phyloP scores from a whole-genome alignment of 148 eudicot species.

The Beta vulgaris region DNA sequence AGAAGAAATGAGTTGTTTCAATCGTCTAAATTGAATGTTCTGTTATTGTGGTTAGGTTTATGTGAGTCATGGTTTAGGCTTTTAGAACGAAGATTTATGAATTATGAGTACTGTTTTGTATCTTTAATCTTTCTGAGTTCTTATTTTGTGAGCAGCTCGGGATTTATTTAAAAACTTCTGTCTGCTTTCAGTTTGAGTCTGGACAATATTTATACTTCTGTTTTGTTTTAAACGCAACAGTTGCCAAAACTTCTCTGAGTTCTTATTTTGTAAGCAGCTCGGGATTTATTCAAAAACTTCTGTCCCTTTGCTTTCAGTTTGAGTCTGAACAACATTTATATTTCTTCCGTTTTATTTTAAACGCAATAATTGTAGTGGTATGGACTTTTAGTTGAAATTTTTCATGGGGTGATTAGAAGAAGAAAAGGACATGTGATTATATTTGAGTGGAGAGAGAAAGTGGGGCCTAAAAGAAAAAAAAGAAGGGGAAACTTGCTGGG shows the following conservation, averaged over 20 bases:
- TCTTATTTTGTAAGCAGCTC: not conserved
- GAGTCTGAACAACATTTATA: not conserved
- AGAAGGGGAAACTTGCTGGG: no score
- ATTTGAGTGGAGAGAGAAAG: no score
- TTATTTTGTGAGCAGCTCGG: not conserved
- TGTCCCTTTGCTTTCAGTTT: no score
- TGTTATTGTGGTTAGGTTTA: not conserved
- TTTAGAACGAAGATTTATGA: not conserved
- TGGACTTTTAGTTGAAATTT: no score
- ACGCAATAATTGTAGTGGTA: no score
- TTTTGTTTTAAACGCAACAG: no score
- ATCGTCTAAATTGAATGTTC: not conserved
- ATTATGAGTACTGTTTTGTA: not conserved
- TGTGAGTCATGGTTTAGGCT: conserved; percentile 1
- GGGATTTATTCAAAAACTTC: not conserved
- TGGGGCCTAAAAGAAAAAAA: no score
- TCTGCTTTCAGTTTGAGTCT: not conserved
- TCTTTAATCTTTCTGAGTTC: not conserved
- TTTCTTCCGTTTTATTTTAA: no score
- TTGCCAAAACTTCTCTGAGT: not conserved
- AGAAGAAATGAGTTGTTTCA: conserved; percentile 10
- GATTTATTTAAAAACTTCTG: not conserved
- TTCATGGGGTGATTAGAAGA: no score
- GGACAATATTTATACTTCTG: not conserved
- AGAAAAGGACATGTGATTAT: no score